Percentiles rank a stretch among this genome's conserved stretches.
Evolutionary conservation across 441 rosid species (phyloP).

Genomic region (Brassica hybrid): DNA sequence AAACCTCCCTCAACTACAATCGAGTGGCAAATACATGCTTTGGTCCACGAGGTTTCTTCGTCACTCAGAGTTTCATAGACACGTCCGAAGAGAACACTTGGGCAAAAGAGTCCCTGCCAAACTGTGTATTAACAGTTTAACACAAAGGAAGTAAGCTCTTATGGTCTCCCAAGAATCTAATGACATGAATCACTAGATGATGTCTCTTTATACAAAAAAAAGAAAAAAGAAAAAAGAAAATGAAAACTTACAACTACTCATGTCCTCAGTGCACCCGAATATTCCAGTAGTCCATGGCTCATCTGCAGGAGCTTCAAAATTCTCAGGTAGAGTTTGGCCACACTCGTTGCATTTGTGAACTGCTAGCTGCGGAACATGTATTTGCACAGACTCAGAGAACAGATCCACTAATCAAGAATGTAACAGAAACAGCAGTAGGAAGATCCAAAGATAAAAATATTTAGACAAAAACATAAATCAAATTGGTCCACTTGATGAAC

Average conservation of each 20-base stretch:
- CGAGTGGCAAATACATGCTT: constrained; percentile 73
- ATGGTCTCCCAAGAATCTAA: not conserved
- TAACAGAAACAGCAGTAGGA: not conserved
- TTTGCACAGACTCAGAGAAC: constrained; percentile 42
- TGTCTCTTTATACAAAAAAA: not conserved
- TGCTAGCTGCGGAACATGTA: constrained; percentile 53
- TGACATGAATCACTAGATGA: constrained; percentile 15
- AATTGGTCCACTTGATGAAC: not conserved
- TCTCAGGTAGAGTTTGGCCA: constrained; percentile 71
- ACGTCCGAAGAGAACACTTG: constrained; percentile 77
- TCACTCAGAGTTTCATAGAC: too few relatives aligned
- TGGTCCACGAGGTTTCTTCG: constrained; percentile 68
- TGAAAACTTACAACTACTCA: constrained; percentile 59
- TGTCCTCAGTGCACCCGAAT: constrained; percentile 71
- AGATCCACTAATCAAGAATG: not conserved
- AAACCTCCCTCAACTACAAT: constrained; percentile 73
- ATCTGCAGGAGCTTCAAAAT: constrained; percentile 65
- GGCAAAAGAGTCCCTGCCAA: constrained; percentile 76
- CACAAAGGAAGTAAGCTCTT: constrained; percentile 1
- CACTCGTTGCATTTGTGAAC: constrained; percentile 74
- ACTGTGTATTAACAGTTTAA: constrained; percentile 42
- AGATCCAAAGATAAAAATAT: not conserved
- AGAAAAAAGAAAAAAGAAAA: not conserved
- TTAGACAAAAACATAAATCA: not conserved
- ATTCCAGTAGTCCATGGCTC: constrained; percentile 84